Evolutionary conservation across 1,284 basidiomycete species (phyloP), one percentile per base, ranked within the genome.

Genomic region (Golubevia sp.): DNA sequence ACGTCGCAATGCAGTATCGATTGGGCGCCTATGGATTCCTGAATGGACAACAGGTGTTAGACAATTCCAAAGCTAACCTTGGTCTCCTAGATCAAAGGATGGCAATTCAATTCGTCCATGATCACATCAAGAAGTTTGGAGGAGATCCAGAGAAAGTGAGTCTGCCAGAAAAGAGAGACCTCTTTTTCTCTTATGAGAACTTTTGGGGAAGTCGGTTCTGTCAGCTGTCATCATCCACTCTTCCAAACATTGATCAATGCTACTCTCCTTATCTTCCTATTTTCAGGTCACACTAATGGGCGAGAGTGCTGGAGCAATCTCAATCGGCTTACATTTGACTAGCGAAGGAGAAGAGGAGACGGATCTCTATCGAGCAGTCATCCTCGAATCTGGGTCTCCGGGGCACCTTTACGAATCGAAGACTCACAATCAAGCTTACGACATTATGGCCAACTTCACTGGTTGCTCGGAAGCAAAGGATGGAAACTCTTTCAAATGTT

Each of bases 261-360:
- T n/a, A n/a, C n/a, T n/a, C n/a, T n/a, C n/a, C n/a, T n/a, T n/a
- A n/a, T n/a, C n/a, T n/a, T n/a, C n/a, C n/a, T n/a, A n/a, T n/a
- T n/a, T n/a, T n/a, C n/a, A n/a, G n/a, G n/a, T n/a, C n/a, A 57
- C 56, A 15, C 56, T 57, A 23, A 48, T 38, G 56, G 56, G 56
- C 27, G 56, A 57, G 27, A 27, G 25, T 26, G 56, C 56, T 6
- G 56, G 56, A 23, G n/a, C 25, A 6, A 34, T 57, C n/a, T 57
- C 56, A 13, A 57, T 57, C 13, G 56, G 56, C 13, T 34, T 25
- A 15, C 56, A 57, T 38, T 30, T 57, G n/a, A 21, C 50, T 6
- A 49, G 38, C 8, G 15, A 57, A 13, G 56, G 56, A 7, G 56
- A 13, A 27, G 11, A 57, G 5, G 24, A 44, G 23, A 25, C 24